Percentiles rank a stretch among this genome's conserved stretches.
These are phyloP conservation scores for Solanum chaucha DNA, from an alignment of 257 asterid genomes.

Conservation along the genomic window DNA sequence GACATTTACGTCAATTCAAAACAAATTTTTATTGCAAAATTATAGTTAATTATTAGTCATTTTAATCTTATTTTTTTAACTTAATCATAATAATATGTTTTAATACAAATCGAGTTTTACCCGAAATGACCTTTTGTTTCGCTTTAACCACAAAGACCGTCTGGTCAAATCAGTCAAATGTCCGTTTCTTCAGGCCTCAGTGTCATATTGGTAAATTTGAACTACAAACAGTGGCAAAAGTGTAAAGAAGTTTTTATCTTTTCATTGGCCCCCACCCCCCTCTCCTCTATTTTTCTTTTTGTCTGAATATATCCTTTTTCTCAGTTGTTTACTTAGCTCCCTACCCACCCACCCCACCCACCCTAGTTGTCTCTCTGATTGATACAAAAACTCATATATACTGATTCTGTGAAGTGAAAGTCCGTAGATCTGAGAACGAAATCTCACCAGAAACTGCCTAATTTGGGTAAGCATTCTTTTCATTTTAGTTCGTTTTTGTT, in stretches of 20 bases:
- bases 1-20: background rate
- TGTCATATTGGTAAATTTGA: background rate
- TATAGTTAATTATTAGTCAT: background rate
- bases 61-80: background rate
- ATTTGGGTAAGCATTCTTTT: slow-evolving; percentile 31
- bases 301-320: background rate
- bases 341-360: background rate
- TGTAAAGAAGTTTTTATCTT: background rate
- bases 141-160: background rate
- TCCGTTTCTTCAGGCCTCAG: background rate
- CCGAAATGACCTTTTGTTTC: background rate
- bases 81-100: background rate
- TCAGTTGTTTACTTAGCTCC: background rate
- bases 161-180: slow-evolving; percentile 1
- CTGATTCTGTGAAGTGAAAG: background rate
- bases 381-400: background rate
- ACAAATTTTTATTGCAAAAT: background rate
- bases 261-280: background rate
- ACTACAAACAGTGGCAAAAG: background rate
- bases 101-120: background rate
- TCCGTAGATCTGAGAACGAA: background rate
- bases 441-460: background rate
- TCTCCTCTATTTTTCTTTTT: background rate
- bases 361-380: background rate
- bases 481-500: slow-evolving; percentile 7